Percentiles rank a stretch among this genome's conserved stretches.
phyloP scores from a whole-genome alignment of 257 asterid genomes.

The Ajuga chamaepitys region DNA sequence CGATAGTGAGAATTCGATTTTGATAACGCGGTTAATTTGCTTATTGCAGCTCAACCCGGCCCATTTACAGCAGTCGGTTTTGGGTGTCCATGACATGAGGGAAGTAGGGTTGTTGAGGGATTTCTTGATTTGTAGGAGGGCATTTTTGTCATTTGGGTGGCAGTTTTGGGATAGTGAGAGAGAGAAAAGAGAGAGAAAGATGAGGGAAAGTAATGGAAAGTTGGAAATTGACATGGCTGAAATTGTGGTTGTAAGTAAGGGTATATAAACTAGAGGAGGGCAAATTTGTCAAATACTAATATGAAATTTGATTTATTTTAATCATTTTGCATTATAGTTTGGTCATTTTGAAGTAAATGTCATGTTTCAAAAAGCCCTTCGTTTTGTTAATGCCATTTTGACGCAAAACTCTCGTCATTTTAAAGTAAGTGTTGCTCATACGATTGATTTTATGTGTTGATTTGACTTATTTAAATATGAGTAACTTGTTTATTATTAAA shows the following conservation, averaged over 20 bases:
- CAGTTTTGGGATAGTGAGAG: slow-evolving; percentile 36
- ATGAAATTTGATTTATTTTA: neutral
- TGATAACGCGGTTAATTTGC: slow-evolving; percentile 30
- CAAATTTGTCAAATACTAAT: too few relatives aligned
- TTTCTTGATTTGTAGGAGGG: slow-evolving; percentile 47
- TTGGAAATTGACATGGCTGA: neutral
- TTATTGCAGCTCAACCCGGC: slow-evolving; percentile 28
- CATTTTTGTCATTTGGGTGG: slow-evolving; percentile 56
- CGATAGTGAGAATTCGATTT: slow-evolving; percentile 19
- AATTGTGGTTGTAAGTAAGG: too few relatives aligned
- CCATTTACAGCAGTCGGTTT: slow-evolving; percentile 56
- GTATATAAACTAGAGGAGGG: too few relatives aligned
- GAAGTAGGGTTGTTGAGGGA: slow-evolving; percentile 39
- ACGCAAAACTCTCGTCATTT: too few relatives aligned
- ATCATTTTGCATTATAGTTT: too few relatives aligned
- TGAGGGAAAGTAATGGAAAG: neutral
- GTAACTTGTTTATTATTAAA: too few relatives aligned
- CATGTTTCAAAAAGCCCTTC: too few relatives aligned
- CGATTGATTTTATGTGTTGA: too few relatives aligned
- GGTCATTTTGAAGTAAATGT: too few relatives aligned
- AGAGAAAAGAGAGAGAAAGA: neutral
- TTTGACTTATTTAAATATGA: too few relatives aligned
- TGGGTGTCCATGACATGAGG: slow-evolving; percentile 45
- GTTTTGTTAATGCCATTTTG: too few relatives aligned
- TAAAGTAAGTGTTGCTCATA: too few relatives aligned